Percentiles rank a stretch among this genome's conserved stretches.
phyloP scores from a whole-genome alignment of 176 grass and related monocot species.

The Cenchrus purpureus region DNA sequence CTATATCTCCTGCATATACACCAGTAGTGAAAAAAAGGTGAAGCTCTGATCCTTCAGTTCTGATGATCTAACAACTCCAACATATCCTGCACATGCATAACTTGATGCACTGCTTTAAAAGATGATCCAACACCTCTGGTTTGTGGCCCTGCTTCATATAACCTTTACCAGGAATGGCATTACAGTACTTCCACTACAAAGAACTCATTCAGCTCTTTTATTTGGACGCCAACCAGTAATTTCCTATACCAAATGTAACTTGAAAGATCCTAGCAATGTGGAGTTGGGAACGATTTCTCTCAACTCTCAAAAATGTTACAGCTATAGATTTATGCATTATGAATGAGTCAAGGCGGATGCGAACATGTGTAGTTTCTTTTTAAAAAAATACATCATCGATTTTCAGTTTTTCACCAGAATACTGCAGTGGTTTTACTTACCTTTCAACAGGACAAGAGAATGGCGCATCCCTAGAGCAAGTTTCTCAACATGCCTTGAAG shows the following conservation, averaged over 20 bases:
- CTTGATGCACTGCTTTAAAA: background rate
- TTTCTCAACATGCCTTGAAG: slow-evolving; percentile 68
- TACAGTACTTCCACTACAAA: background rate
- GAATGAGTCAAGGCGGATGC: background rate
- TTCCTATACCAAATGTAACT: background rate
- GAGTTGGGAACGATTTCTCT: background rate
- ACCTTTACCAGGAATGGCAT: background rate
- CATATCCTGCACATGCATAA: background rate
- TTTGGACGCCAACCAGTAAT: background rate
- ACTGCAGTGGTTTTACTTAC: slow-evolving; percentile 37
- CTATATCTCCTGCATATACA: background rate
- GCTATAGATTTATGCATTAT: background rate
- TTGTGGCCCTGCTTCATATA: background rate
- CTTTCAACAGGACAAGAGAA: slow-evolving; percentile 80
- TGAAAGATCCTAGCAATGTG: background rate
- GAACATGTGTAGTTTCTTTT: background rate
- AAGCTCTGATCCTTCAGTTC: background rate
- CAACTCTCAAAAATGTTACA: background rate
- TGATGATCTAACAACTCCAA: background rate
- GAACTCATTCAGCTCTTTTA: background rate
- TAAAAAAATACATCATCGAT: background rate
- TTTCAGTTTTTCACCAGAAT: background rate
- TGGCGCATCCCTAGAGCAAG: slow-evolving; percentile 94
- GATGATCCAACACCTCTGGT: background rate
- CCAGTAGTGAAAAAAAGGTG: background rate